Percentiles rank a stretch among this genome's conserved stretches.
Evolutionary conservation across 768 basidiomycete genomes (phyloP).

Genomic region (Suillus subaureus): DNA sequence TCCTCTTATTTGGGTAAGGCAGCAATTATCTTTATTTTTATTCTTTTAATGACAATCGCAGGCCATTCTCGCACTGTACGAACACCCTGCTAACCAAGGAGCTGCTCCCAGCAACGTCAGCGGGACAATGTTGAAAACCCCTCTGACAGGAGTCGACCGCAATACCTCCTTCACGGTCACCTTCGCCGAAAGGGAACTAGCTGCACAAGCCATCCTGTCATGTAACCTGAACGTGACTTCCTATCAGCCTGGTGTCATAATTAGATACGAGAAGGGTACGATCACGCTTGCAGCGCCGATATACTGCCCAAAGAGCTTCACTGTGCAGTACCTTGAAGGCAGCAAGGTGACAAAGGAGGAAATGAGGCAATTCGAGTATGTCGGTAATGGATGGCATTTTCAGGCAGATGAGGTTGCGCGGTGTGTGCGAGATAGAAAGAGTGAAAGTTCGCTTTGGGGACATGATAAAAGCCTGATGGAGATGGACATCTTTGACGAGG

Average conservation of each 20-base stretch:
- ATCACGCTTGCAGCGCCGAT: conserved; percentile 68
- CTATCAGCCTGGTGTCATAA: conserved; percentile 53
- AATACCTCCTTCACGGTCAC: conserved; percentile 75
- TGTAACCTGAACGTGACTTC: conserved; percentile 63
- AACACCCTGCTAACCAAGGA: conserved; percentile 72
- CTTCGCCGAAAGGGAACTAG: conserved; percentile 51
- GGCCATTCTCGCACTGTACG: conserved; percentile 80
- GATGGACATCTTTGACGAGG: conserved; percentile 88
- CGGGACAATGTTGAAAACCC: conserved; percentile 78
- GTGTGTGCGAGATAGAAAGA: conserved; percentile 71
- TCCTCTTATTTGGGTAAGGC: conserved; percentile 71
- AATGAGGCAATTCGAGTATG: conserved; percentile 56
- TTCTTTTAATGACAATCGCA: conserved; percentile 28
- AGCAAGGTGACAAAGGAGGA: conserved; percentile 59
- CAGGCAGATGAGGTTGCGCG: conserved; percentile 88
- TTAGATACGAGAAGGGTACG: conserved; percentile 75
- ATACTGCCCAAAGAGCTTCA: conserved; percentile 67
- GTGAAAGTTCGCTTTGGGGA: conserved; percentile 73
- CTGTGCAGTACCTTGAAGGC: conserved; percentile 59
- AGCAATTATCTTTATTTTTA: conserved; percentile 17
- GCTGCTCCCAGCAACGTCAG: conserved; percentile 58
- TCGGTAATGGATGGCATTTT: conserved; percentile 79
- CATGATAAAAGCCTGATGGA: conserved; percentile 79
- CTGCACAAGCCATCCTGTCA: conserved; percentile 73
- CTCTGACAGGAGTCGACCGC: conserved; percentile 76